Base-by-base conservation (phyloP, 139 green algal species). In the Chlorella sp. region DNA sequence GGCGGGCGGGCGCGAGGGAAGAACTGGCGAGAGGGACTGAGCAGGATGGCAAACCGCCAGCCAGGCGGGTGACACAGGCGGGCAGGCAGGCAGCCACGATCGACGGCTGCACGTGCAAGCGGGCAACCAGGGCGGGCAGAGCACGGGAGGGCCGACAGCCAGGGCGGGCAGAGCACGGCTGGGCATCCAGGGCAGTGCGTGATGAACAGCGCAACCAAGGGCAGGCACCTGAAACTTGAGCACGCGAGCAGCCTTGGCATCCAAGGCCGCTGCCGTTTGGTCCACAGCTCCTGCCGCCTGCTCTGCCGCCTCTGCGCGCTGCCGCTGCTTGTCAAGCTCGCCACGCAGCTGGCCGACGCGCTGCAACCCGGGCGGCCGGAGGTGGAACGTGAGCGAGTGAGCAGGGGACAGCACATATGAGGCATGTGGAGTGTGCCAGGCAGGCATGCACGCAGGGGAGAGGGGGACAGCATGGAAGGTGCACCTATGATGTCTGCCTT, bases 281-380 rank as follows among this genome's bases (percentile, higher is more conserved):
- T 81, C 76, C 40, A 42, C 48, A 32, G 36, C 40, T 32, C 40
- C 89, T 0, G 89, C 81, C 60, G 90, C 53, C 18, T 12, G 18
- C 32, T 85, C 90, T 15, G 66, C 85, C 22, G 71, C 30, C 22
- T 69, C 89, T 21, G 76, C 60, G 21, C 81, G 78, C 53, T 69
- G 79, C 79, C 42, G 78, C 89, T 91, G 89, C 71, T 69, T n/a
- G 15, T 42, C 61, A 30, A 91, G 40, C 37, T 93, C 87, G 15
- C 48, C 64, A 28, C 83, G 73, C 37, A 93, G 76, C 85, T 92
- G 88, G 82, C 92, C 79, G 61, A 95, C 71, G 32, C 92, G 81
- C 78, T 91, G 61, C 57, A 92, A 32, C 21, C 83, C 82, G 81
- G 89, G 87, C 3, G 90, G 48, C 11, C 88, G 22, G 0, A 60